These are phyloP conservation scores for Fulvia fulva DNA, from an alignment of 2,329 filamentous ascomycete genomes.

Conservation along the genomic window DNA sequence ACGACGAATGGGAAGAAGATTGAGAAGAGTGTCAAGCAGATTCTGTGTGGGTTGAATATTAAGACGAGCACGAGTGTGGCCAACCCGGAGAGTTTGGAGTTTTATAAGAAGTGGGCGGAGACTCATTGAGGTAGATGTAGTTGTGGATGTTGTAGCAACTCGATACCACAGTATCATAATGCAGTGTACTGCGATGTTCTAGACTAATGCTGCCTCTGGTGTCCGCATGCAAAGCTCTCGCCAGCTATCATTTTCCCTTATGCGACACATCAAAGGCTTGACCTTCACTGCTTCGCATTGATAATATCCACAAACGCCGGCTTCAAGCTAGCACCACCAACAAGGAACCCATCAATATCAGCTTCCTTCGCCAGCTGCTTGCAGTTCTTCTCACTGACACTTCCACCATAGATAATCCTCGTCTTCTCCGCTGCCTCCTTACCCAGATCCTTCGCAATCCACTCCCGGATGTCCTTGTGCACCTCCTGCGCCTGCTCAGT, in stretches of 20 bases:
- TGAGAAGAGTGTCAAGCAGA: constrained; percentile 94
- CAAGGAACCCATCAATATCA: constrained; percentile 97
- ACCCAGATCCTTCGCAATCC: constrained; percentile 73
- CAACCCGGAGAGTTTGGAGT: constrained; percentile 81
- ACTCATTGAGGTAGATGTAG: constrained; percentile 37
- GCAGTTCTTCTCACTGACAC: constrained; percentile 98
- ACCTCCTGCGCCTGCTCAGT: constrained; percentile 91
- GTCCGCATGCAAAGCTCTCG: neutral
- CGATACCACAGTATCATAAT: neutral
- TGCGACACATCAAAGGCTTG: neutral
- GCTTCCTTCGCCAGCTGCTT: constrained; percentile 82
- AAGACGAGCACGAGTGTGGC: constrained; percentile 92
- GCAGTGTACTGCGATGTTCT: no score
- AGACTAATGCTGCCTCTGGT: neutral
- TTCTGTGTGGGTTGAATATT: constrained; percentile 79
- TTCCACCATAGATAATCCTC: constrained; percentile 93
- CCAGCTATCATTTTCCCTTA: neutral
- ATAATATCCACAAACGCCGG: constrained; percentile 78
- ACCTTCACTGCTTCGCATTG: constrained; percentile 50
- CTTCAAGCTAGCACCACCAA: constrained; percentile 94
- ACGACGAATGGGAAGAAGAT: constrained; percentile 98
- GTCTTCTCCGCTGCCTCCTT: constrained; percentile 77
- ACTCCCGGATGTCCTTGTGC: constrained; percentile 84
- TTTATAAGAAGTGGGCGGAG: constrained; percentile 76
- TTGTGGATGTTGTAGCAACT: neutral